These are phyloP conservation scores for Xylaria sp. DNA, from an alignment of 2,329 filamentous ascomycete genomes.

Conservation along the genomic window DNA sequence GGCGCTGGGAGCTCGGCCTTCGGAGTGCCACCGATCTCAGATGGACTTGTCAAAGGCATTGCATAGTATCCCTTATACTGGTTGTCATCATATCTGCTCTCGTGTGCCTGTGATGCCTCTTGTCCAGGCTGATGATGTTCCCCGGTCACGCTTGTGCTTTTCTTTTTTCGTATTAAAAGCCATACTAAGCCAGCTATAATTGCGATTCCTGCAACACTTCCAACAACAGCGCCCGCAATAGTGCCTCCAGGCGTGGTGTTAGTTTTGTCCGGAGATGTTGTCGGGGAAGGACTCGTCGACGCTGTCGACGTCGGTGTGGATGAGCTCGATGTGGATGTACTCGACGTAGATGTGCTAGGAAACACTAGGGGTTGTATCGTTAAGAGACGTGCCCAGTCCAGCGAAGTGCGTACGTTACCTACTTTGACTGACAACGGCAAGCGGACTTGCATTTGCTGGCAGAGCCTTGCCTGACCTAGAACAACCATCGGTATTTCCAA, in stretches of 20 bases:
- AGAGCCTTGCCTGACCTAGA: conserved; percentile 26
- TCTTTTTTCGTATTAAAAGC: conserved; percentile 30
- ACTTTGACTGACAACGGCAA: conserved; percentile 39
- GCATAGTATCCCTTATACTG: conserved; percentile 3
- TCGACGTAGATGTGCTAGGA: conserved; percentile 2
- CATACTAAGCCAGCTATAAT: conserved; percentile 30
- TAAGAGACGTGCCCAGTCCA: conserved; percentile 1
- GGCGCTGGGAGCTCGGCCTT: conserved; percentile 6
- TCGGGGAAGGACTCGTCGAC: background rate
- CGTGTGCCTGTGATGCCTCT: background rate
- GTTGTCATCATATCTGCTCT: background rate
- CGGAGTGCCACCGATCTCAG: conserved; percentile 14
- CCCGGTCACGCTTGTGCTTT: background rate
- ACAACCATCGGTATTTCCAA: conserved; percentile 32
- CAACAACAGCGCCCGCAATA: conserved; percentile 37
- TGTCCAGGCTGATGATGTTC: background rate
- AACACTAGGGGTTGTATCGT: conserved; percentile 9
- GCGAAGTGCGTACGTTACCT: conserved; percentile 5
- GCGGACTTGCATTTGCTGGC: conserved; percentile 32
- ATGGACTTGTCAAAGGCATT: background rate
- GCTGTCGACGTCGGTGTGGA: background rate
- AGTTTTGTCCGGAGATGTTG: background rate
- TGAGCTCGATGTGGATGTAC: background rate
- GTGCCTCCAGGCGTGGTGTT: conserved; percentile 11
- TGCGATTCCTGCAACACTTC: conserved; percentile 31